A percentile compares a stretch with the other conserved stretches of the same genome.
These are phyloP conservation scores for Auxenochlorella pyrenoidosa DNA, from an alignment of 139 green algal species.

Conservation along the genomic window DNA sequence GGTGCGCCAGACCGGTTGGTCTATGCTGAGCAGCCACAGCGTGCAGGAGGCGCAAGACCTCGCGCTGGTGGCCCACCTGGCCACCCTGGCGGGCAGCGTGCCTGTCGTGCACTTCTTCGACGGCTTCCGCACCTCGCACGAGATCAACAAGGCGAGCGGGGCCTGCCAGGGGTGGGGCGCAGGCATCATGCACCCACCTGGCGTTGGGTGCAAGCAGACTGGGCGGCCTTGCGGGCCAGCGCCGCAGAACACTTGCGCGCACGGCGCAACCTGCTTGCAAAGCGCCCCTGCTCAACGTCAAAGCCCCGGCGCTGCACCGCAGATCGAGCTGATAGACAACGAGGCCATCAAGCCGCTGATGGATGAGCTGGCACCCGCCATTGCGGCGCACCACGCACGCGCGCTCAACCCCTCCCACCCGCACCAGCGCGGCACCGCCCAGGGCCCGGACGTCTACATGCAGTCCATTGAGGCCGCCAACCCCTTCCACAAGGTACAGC, in stretches of 20 bases:
- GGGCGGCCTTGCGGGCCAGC: too few species aligned
- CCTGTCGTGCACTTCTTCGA: slow-evolving; percentile 62
- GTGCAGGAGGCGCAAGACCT: slow-evolving; percentile 72
- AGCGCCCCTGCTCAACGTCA: background rate
- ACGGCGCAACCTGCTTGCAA: background rate
- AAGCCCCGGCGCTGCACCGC: background rate
- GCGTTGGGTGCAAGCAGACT: background rate
- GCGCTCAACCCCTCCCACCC: slow-evolving; percentile 57
- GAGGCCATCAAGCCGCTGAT: slow-evolving; percentile 44
- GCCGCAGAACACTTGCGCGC: too few species aligned
- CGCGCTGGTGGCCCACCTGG: slow-evolving; percentile 63
- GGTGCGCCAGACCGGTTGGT: slow-evolving; percentile 62
- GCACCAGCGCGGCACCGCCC: slow-evolving; percentile 59
- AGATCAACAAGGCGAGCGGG: slow-evolving; percentile 52
- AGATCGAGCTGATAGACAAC: slow-evolving; percentile 41
- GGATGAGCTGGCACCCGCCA: slow-evolving; percentile 17
- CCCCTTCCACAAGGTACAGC: too few species aligned
- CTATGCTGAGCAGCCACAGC: slow-evolving; percentile 65
- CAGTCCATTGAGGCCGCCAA: too few species aligned
- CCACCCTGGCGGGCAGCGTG: slow-evolving; percentile 56
- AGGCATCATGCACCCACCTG: background rate
- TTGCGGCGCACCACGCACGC: slow-evolving; percentile 43
- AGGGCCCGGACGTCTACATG: slow-evolving; percentile 64
- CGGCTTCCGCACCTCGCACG: slow-evolving; percentile 58
- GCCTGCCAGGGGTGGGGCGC: background rate